Conservation (phyloP, 768 basidiomycete species). For the Coprinellus micaceus region DNA sequence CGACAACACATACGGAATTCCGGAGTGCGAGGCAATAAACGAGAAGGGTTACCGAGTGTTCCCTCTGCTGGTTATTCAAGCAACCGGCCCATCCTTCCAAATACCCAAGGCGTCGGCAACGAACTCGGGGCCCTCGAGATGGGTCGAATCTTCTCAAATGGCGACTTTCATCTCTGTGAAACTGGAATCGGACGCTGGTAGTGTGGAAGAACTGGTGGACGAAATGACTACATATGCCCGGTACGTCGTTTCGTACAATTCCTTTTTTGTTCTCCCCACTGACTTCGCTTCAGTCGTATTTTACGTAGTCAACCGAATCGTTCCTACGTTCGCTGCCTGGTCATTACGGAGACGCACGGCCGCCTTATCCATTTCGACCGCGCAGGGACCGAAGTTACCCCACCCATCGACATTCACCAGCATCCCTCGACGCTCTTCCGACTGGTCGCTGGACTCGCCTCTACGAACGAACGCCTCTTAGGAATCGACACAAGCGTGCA, state of each 20-base stretch:
- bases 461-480: background rate
- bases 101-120: no score
- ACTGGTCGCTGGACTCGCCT: constrained; percentile 1
- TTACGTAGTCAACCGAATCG: constrained; percentile 1
- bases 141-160: background rate
- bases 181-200: background rate
- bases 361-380: constrained; percentile 6
- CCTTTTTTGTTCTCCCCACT: no score
- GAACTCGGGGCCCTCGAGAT: no score
- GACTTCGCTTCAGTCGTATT: background rate
- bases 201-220: no score
- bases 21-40: no score
- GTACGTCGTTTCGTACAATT: no score
- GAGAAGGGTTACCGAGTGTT: no score
- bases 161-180: background rate
- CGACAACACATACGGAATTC: no score
- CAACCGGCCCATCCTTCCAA: background rate
- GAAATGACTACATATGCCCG: no score
- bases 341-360: background rate
- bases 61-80: background rate
- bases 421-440: background rate
- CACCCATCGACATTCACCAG: background rate
- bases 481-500: constrained; percentile 1
- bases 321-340: background rate
- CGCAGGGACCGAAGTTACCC: background rate